Percentiles rank a stretch among this genome's conserved stretches.
Conservation (phyloP, 345 rosid species). For the Gossypium australe region DNA sequence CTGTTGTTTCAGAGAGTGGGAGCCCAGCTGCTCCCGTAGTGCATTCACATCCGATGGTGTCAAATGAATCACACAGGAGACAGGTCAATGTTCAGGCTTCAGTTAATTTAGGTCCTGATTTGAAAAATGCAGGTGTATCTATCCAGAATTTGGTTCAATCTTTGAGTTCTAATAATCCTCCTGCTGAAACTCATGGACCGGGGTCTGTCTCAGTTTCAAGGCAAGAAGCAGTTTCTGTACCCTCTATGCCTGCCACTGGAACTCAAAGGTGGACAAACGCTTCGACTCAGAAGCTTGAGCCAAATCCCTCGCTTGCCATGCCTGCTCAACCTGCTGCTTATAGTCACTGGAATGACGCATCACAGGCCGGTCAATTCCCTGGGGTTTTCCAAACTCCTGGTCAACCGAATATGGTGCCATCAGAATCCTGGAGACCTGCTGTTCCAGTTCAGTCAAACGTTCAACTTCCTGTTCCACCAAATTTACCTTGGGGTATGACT, state of each 20-base stretch:
- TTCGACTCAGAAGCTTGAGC: slow-evolving; percentile 39
- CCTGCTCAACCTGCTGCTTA: slow-evolving; percentile 32
- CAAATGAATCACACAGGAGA: slow-evolving; percentile 30
- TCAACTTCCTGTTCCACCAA: slow-evolving; percentile 35
- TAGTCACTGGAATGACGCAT: slow-evolving; percentile 37
- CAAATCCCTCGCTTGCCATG: slow-evolving; percentile 21
- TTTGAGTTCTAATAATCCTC: slow-evolving; percentile 24
- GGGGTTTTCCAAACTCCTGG: slow-evolving; percentile 35
- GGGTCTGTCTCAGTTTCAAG: slow-evolving; percentile 35
- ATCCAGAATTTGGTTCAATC: slow-evolving; percentile 50
- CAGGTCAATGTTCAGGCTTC: slow-evolving; percentile 40
- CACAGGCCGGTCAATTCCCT: slow-evolving; percentile 38
- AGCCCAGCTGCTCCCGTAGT: slow-evolving; percentile 29
- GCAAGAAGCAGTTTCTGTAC: slow-evolving; percentile 30
- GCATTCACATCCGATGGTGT: slow-evolving; percentile 26
- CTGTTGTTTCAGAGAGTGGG: slow-evolving; percentile 20
- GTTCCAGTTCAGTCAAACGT: slow-evolving; percentile 34
- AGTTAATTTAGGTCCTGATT: slow-evolving; percentile 25
- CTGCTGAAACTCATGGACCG: slow-evolving; percentile 38
- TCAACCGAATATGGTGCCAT: slow-evolving; percentile 33
- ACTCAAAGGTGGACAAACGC: slow-evolving; percentile 49
- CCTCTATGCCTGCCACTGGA: slow-evolving; percentile 35
- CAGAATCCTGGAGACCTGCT: slow-evolving; percentile 64
- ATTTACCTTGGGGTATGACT: slow-evolving; percentile 48
- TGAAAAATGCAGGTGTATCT: slow-evolving; percentile 26